phyloP scores from a whole-genome alignment of 768 basidiomycete genomes.

The Psilocybe cubensis region DNA sequence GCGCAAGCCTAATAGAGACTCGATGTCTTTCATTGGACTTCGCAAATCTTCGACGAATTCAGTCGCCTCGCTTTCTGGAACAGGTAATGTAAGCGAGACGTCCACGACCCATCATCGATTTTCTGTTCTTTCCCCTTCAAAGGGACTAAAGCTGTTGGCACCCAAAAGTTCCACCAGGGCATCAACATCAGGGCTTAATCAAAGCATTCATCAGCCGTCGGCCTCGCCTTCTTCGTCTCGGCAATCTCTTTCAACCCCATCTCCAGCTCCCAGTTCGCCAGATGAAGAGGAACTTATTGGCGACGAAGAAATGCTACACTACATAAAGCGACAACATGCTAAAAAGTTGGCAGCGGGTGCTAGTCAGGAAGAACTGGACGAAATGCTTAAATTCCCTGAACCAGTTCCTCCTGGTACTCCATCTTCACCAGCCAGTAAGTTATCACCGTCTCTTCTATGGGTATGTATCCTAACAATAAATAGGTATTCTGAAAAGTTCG shows the following conservation, averaged over 20 bases:
- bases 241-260: constrained; percentile 82
- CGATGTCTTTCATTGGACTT: constrained; percentile 74
- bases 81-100: constrained; percentile 35
- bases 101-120: constrained; percentile 62
- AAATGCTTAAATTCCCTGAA: constrained; percentile 90
- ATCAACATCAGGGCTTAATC: constrained; percentile 53
- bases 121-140: constrained; percentile 85
- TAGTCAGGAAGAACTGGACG: constrained; percentile 85
- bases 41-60: constrained; percentile 87
- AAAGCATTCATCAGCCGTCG: constrained; percentile 55
- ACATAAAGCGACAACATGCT: constrained; percentile 87
- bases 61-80: constrained; percentile 66
- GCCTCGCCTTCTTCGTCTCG: constrained; percentile 71
- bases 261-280: constrained; percentile 74
- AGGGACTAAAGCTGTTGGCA: constrained; percentile 77
- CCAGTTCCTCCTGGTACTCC: constrained; percentile 74
- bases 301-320: constrained; percentile 97
- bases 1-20: constrained; percentile 78
- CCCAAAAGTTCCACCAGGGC: constrained; percentile 71
- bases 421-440: constrained; percentile 72
- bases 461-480: constrained; percentile 10
- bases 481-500: constrained; percentile 68
- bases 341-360: constrained; percentile 86
- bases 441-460: background rate
- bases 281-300: constrained; percentile 89